Conservation (phyloP, 306 rosid genomes). For the Mucuna pruriens region DNA sequence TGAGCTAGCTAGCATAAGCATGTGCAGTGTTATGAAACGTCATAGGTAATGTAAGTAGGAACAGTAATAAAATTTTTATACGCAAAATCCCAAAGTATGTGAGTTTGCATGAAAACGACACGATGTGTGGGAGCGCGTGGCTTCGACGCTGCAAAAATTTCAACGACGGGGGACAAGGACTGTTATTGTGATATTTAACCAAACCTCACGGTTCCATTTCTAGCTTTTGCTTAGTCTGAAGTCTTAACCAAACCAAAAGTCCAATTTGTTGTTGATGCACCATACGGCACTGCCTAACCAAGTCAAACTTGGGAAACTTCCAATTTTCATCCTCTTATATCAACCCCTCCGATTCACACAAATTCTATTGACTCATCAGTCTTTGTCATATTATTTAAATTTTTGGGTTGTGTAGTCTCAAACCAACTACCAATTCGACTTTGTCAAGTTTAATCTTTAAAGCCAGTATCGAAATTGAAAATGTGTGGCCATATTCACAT, state of each 20-base stretch:
- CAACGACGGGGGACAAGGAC: neutral
- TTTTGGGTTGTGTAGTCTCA: neutral
- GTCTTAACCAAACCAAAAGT: constrained; percentile 15
- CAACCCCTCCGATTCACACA: neutral
- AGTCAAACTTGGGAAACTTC: constrained; percentile 46
- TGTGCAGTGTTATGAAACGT: constrained; percentile 32
- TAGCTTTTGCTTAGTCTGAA: neutral
- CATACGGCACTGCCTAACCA: constrained; percentile 47
- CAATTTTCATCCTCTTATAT: neutral
- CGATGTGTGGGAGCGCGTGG: constrained; percentile 12
- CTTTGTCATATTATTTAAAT: neutral
- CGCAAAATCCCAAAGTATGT: neutral
- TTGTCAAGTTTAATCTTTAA: neutral
- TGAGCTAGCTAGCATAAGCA: constrained; percentile 22
- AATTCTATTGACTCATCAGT: neutral
- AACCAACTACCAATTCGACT: neutral
- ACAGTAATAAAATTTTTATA: neutral
- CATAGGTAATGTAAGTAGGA: neutral
- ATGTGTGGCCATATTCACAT: neutral
- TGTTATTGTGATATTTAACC: constrained; percentile 49
- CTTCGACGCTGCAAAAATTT: constrained; percentile 10
- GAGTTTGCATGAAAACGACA: constrained; percentile 28
- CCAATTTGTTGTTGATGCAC: constrained; percentile 51
- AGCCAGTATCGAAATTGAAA: neutral
- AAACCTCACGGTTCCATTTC: constrained; percentile 34